Evolutionary conservation across 495 filamentous ascomycete species (phyloP).

Genomic region (Amphirosellinia nigrospora): DNA sequence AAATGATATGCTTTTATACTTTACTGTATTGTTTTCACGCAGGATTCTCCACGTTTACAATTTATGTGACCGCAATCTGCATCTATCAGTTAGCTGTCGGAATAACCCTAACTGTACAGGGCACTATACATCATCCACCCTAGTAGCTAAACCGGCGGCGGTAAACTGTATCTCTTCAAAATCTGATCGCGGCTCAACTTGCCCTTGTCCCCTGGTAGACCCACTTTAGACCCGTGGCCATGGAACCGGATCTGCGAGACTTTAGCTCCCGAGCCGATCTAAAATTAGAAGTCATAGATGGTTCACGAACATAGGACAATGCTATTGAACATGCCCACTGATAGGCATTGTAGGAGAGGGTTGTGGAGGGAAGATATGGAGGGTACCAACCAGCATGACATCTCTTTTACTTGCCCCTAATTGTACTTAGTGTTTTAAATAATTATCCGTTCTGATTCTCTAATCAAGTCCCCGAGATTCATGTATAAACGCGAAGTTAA

Average conservation of each 20-base stretch:
- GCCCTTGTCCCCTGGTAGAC: background rate
- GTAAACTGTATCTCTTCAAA: background rate
- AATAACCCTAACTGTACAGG: background rate
- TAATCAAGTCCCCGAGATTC: background rate
- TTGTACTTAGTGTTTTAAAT: background rate
- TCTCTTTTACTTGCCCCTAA: background rate
- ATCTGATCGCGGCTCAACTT: background rate
- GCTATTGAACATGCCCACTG: background rate
- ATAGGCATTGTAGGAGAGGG: background rate
- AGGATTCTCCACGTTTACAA: background rate
- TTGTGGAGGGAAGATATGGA: background rate
- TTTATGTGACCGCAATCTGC: background rate
- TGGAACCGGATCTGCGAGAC: conserved; percentile 17
- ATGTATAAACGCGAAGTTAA: too few relatives aligned
- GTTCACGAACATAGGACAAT: background rate
- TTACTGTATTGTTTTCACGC: background rate
- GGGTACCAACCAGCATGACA: too few relatives aligned
- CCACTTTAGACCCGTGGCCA: conserved; percentile 12
- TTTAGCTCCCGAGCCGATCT: conserved; percentile 15
- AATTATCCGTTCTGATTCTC: background rate
- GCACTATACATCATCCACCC: background rate
- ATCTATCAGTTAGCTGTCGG: background rate
- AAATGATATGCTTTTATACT: background rate
- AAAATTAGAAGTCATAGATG: conserved; percentile 17
- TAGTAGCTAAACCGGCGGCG: background rate